phyloP scores from a whole-genome alignment of 768 basidiomycete species.

The Lyophyllum semitale region DNA sequence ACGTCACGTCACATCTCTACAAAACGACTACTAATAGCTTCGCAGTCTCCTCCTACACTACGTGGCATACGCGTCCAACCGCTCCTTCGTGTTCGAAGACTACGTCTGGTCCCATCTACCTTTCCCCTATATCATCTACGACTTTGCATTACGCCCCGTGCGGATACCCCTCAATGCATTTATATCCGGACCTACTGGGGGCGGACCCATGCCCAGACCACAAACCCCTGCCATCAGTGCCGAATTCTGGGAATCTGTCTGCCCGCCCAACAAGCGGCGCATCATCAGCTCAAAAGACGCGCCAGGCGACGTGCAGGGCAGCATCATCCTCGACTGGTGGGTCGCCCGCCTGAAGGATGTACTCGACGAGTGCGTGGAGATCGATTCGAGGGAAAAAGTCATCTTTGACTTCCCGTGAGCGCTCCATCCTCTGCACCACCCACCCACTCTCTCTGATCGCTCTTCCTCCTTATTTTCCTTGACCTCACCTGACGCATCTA shows the following conservation, averaged over 20 bases:
- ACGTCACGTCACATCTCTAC: neutral
- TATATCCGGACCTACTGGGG: conserved; percentile 56
- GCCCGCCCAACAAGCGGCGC: conserved; percentile 37
- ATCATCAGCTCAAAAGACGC: conserved; percentile 35
- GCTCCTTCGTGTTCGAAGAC: conserved; percentile 65
- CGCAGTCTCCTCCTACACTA: conserved; percentile 52
- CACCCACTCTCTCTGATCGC: neutral
- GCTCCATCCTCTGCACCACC: neutral
- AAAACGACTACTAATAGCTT: neutral
- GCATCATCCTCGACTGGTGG: conserved; percentile 53
- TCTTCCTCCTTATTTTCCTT: conserved; percentile 32
- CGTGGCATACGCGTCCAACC: conserved; percentile 48
- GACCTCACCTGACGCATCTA: conserved; percentile 37
- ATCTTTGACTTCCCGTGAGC: conserved; percentile 55
- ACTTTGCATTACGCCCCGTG: conserved; percentile 51
- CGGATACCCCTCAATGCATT: conserved; percentile 61
- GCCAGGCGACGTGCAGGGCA: conserved; percentile 40
- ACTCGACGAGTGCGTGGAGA: conserved; percentile 43
- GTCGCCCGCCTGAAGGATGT: conserved; percentile 33
- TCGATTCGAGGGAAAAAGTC: conserved; percentile 38
- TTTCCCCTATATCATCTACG: conserved; percentile 55
- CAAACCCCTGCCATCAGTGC: conserved; percentile 42
- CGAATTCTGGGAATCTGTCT: conserved; percentile 51
- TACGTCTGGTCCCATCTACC: conserved; percentile 61
- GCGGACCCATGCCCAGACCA: conserved; percentile 39